A percentile compares a stretch with the other conserved stretches of the same genome.
phyloP scores from a whole-genome alignment of 2,329 filamentous ascomycete genomes.

The Exophiala bonariae region DNA sequence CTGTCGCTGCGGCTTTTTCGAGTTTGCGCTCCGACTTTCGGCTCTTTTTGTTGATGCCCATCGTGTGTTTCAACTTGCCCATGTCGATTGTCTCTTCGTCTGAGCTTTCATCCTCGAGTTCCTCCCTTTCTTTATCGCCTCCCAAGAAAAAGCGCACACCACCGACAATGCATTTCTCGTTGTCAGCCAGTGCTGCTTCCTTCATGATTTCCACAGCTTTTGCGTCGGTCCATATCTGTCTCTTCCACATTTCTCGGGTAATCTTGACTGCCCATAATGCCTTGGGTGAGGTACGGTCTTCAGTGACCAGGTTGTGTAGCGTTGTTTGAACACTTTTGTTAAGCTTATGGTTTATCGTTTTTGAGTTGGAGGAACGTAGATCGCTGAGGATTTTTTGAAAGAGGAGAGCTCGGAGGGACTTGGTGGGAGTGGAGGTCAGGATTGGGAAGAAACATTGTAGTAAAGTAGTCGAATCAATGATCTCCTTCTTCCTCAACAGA shows the following conservation, averaged over 20 bases:
- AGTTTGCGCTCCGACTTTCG: conserved; percentile 81
- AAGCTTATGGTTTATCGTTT: conserved; percentile 84
- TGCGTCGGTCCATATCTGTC: conserved; percentile 92
- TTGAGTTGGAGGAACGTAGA: conserved; percentile 81
- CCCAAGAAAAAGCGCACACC: conserved; percentile 94
- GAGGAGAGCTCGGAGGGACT: conserved; percentile 79
- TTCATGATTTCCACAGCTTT: conserved; percentile 99
- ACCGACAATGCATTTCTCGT: conserved; percentile 86
- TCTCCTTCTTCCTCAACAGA: conserved; percentile 83
- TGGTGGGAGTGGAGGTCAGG: conserved; percentile 86
- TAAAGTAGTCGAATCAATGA: conserved; percentile 80
- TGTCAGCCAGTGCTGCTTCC: conserved; percentile 82
- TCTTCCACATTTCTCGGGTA: conserved; percentile 92
- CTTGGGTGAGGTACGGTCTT: conserved; percentile 80
- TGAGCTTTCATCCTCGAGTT: conserved; percentile 84
- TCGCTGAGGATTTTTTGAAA: conserved; percentile 90
- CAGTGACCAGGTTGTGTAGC: conserved; percentile 85
- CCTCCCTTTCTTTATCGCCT: conserved; percentile 92
- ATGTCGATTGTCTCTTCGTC: conserved; percentile 79
- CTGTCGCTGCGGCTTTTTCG: conserved; percentile 75
- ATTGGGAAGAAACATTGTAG: conserved; percentile 94
- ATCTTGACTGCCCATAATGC: conserved; percentile 96
- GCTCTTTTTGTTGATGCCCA: conserved; percentile 93
- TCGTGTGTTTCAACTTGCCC: conserved; percentile 77
- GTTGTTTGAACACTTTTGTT: conserved; percentile 93